Conservation (phyloP, 192 early-diverging fungal species). For the Coemansia erecta region DNA sequence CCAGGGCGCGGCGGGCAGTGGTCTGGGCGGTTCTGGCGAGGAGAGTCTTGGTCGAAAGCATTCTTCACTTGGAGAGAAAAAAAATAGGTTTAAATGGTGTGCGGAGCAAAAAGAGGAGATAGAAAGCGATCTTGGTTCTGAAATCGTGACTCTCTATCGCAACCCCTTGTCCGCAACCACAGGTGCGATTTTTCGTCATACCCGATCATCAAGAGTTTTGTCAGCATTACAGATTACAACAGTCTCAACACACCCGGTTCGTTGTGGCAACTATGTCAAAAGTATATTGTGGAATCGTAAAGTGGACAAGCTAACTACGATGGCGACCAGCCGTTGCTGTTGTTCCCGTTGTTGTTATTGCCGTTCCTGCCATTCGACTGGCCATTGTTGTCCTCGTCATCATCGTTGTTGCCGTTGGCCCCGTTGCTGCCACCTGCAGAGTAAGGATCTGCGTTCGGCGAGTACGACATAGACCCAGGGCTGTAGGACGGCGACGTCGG, state of each 20-base stretch:
- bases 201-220: background rate
- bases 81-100: background rate
- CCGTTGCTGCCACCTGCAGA: background rate
- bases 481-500: conserved; percentile 72
- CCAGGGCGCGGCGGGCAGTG: background rate
- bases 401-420: conserved; percentile 12
- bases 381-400: conserved; percentile 5
- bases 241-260: no score
- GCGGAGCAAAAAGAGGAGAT: background rate
- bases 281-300: background rate
- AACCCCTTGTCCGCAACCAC: background rate
- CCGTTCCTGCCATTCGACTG: background rate
- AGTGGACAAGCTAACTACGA: conserved; percentile 6
- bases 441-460: conserved; percentile 20
- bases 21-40: background rate
- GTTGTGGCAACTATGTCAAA: no score
- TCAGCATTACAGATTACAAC: background rate
- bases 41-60: conserved; percentile 3
- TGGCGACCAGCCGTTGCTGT: conserved; percentile 47
- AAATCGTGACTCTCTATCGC: background rate
- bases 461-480: conserved; percentile 49
- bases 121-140: background rate
- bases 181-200: background rate
- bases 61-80: background rate
- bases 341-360: conserved; percentile 10